These are phyloP conservation scores for Aspergillus phoenicis DNA, from an alignment of 2,329 filamentous ascomycete genomes.

Conservation along the genomic window DNA sequence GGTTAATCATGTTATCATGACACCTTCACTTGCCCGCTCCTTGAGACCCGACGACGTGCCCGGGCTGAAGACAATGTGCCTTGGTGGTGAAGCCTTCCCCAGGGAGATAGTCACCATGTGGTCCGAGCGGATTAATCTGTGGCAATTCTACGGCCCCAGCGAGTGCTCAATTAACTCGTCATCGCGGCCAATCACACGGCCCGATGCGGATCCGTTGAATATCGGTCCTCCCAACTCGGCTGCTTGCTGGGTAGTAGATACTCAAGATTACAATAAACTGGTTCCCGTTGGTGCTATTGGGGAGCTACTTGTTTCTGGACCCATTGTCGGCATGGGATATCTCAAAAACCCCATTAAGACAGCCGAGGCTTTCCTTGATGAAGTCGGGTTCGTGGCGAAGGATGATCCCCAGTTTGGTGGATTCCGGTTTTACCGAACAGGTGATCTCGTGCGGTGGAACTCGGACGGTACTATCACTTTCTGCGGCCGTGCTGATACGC, in stretches of 20 bases:
- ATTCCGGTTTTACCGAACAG: background rate
- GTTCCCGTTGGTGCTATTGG: conserved; percentile 22
- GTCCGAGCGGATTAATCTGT: background rate
- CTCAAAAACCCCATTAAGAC: conserved; percentile 2
- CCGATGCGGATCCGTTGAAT: background rate
- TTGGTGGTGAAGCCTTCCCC: conserved; percentile 31
- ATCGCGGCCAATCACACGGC: background rate
- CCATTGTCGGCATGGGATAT: conserved; percentile 5
- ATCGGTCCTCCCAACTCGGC: background rate
- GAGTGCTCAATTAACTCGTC: background rate
- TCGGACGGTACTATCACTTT: background rate
- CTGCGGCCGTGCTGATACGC: background rate
- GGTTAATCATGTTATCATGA: conserved; percentile 30
- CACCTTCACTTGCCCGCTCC: conserved; percentile 29
- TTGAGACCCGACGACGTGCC: conserved; percentile 25
- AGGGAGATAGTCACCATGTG: conserved; percentile 17
- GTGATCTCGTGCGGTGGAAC: background rate
- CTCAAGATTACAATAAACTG: conserved; percentile 25
- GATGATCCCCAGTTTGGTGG: background rate
- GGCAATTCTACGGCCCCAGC: background rate
- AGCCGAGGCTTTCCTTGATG: background rate
- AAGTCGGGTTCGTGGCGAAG: background rate
- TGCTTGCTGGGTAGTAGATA: conserved; percentile 37
- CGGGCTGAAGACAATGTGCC: conserved; percentile 24
- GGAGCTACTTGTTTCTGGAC: conserved; percentile 3